These are phyloP conservation scores for Effrenium voratum DNA, from an alignment of 73 alveolate genomes.

Conservation along the genomic window DNA sequence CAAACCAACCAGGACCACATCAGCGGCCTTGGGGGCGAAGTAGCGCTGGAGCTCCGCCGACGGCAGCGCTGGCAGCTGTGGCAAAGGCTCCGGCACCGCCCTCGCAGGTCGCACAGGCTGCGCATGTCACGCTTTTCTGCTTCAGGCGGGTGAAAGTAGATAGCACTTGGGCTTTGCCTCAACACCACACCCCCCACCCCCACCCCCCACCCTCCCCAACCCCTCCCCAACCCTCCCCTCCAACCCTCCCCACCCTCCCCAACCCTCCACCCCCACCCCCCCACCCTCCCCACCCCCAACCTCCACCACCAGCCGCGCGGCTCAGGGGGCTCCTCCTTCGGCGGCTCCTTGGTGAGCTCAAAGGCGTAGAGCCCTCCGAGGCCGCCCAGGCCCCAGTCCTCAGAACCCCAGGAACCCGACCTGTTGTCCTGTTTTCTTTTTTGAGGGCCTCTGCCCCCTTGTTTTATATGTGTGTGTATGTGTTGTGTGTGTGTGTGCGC, in stretches of 20 bases:
- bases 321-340: conserved; percentile 73
- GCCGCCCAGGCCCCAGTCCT: conserved; percentile 92
- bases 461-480: neutral
- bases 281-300: too few relatives aligned
- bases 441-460: too few relatives aligned
- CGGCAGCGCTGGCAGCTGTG: conserved; percentile 38
- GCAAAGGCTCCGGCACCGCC: conserved; percentile 40
- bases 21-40: conserved; percentile 3
- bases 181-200: neutral
- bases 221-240: too few relatives aligned
- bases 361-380: conserved; percentile 88
- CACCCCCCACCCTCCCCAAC: neutral
- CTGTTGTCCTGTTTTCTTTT: too few relatives aligned
- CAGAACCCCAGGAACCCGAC: conserved; percentile 24
- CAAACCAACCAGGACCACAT: neutral
- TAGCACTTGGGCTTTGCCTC: neutral
- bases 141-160: neutral
- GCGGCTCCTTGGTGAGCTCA: conserved; percentile 47
- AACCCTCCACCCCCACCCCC: too few relatives aligned
- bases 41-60: conserved; percentile 4
- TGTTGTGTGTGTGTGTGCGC: neutral
- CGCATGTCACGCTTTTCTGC: neutral
- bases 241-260: too few relatives aligned
- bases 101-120: too few relatives aligned
- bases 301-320: conserved; percentile 27